Conservation (phyloP, 176 grass and related monocot species). For the Sorghum bicolor region DNA sequence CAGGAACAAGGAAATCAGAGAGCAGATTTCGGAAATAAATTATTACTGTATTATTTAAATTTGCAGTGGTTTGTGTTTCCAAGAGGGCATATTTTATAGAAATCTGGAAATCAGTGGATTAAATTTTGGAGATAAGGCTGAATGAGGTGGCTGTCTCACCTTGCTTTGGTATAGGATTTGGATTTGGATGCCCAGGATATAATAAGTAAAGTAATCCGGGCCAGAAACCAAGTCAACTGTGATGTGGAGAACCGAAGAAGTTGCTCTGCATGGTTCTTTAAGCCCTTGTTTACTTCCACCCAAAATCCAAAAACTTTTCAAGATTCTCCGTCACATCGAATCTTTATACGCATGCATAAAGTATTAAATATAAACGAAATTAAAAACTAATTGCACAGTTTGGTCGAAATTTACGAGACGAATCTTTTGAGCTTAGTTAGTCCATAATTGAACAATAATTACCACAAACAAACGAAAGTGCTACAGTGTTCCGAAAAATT, state of each 20-base stretch:
- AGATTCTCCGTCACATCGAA: no score
- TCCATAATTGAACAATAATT: no score
- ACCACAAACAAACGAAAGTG: no score
- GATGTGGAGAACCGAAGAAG: conserved; percentile 19
- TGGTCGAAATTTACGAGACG: no score
- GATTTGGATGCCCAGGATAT: neutral
- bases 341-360: no score
- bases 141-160: neutral
- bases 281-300: no score
- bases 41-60: neutral
- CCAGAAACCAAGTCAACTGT: neutral
- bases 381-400: no score
- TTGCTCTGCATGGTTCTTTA: neutral
- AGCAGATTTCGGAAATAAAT: neutral
- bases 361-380: no score
- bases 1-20: neutral
- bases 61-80: neutral
- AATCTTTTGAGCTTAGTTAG: no score
- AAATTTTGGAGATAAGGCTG: conserved; percentile 10
- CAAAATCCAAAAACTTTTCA: no score
- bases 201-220: neutral
- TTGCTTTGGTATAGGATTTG: neutral
- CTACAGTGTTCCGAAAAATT: no score
- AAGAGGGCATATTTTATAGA: neutral
- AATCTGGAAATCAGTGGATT: neutral